Evolutionary conservation across 495 filamentous ascomycete genomes (phyloP), one percentile per base, ranked within the genome.

Genomic region (Parachaetomium inaequale): DNA sequence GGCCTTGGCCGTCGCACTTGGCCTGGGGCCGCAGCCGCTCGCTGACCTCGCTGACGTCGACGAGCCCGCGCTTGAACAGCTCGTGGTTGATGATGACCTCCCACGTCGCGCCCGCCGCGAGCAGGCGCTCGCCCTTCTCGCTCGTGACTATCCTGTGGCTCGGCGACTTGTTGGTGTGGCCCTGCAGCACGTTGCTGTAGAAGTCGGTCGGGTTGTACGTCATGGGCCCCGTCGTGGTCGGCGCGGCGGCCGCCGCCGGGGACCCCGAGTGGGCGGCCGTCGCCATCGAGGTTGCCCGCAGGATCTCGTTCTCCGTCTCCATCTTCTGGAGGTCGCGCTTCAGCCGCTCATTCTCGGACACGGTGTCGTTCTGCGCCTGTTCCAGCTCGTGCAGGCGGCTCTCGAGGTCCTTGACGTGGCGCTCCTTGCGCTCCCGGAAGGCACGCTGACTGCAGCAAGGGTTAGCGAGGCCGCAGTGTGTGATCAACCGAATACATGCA

Each of bases 381-480:
- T 92, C 87, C 25, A 95, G 82, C 55, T 80, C 83, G 58, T 84
- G 86, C 40, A 97, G 87, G 69, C 95, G 94, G 54, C 85, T 82
- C 76, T 98, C 93, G 32, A 98, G 87, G 58, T 96, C 91, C 72
- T 90, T 90, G 52, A 97, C 91, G 68, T 95, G 93, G 46, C 87
- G 85, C 72, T 97, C 94, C 76, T 97, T 98, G 64, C 94, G 89
- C 73, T 98, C 94, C 59, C 94, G 91, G 73, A 97, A 98, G 50
- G 94, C 94, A 69, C 94, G 88, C 79, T 98, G 94, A 34, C 93
- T 97, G 61, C 11, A 61, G 0, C 51, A 11, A 4, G 47, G 63
- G 36, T 73, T 63, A 67, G 66, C 49, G 34, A 36, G 34, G 23
- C 26, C n/a, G 36, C 12, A 23, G 26, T 21, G 25, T 3, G 23